Evolutionary conservation across 371 early-diverging fungal species (phyloP).

Genomic region (Actinomortierella ambigua): DNA sequence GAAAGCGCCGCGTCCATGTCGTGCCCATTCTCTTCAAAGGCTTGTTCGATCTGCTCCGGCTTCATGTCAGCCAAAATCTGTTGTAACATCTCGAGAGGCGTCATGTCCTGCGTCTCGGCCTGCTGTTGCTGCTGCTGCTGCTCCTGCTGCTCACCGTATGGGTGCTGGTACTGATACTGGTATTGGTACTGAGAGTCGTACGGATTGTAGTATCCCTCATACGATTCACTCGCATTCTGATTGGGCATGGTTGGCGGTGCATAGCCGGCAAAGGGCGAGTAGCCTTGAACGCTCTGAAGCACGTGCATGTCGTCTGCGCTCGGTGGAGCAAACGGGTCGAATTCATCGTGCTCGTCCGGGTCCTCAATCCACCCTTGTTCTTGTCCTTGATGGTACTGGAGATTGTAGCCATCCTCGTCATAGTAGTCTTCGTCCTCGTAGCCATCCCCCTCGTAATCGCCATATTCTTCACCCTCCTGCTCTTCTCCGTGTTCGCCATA

Average conservation of each 20-base stretch:
- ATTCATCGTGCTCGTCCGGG: conserved; percentile 44
- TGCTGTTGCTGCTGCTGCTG: too few relatives aligned
- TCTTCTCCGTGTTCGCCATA: background rate
- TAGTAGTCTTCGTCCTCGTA: background rate
- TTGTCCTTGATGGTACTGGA: background rate
- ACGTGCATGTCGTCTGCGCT: conserved; percentile 34
- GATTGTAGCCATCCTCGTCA: too few relatives aligned
- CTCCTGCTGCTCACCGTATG: too few relatives aligned
- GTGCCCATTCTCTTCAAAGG: conserved; percentile 52
- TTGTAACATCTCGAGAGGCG: conserved; percentile 59
- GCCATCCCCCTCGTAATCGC: background rate
- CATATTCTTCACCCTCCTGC: background rate
- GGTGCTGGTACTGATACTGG: too few relatives aligned
- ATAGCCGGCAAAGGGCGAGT: too few relatives aligned
- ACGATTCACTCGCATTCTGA: background rate
- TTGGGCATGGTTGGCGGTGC: background rate
- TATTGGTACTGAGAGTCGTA: too few relatives aligned
- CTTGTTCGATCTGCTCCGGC: conserved; percentile 50
- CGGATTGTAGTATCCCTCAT: background rate
- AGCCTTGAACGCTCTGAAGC: conserved; percentile 1
- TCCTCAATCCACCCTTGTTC: conserved; percentile 20
- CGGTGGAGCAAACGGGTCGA: conserved; percentile 46
- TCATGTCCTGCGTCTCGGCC: conserved; percentile 51
- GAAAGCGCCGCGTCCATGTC: conserved; percentile 51
- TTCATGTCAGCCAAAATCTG: conserved; percentile 56